These are phyloP conservation scores for Shiraia sp. DNA, from an alignment of 2,329 filamentous ascomycete genomes.

Conservation along the genomic window DNA sequence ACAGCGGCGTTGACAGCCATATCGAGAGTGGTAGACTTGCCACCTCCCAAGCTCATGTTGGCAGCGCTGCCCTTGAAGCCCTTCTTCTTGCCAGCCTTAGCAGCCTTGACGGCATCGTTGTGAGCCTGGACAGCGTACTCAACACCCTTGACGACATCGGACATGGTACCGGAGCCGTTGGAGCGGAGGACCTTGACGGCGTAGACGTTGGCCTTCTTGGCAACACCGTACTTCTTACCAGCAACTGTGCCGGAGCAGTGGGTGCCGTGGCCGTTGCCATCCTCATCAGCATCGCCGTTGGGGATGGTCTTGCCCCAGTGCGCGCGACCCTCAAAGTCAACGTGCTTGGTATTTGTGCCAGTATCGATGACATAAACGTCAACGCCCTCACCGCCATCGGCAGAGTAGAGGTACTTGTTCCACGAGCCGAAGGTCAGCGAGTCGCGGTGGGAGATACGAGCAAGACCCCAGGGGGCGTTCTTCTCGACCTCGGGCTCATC, in stretches of 20 bases:
- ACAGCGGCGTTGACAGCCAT: slow-evolving; percentile 93
- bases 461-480: slow-evolving; percentile 97
- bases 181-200: slow-evolving; percentile 98
- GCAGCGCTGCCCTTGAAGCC: slow-evolving; percentile 98
- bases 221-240: slow-evolving; percentile 98
- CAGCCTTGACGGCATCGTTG: slow-evolving; percentile 71
- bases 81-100: slow-evolving; percentile 88
- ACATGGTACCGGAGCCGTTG: slow-evolving; percentile 98
- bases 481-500: slow-evolving; percentile 70
- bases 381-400: slow-evolving; percentile 91
- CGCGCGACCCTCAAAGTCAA: slow-evolving; percentile 96
- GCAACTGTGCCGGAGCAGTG: slow-evolving; percentile 98
- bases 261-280: slow-evolving; percentile 98
- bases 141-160: slow-evolving; percentile 97
- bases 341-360: slow-evolving; percentile 89
- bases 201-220: slow-evolving; percentile 96
- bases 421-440: slow-evolving; percentile 86
- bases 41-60: slow-evolving; percentile 99
- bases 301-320: slow-evolving; percentile 98
- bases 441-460: slow-evolving; percentile 94
- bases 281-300: slow-evolving; percentile 76
- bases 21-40: slow-evolving; percentile 92
- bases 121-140: slow-evolving; percentile 89
- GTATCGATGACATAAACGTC: slow-evolving; percentile 99
- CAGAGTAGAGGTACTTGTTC: slow-evolving; percentile 96